These are phyloP conservation scores for Pueraria montana DNA, from an alignment of 306 rosid species.

Conservation along the genomic window DNA sequence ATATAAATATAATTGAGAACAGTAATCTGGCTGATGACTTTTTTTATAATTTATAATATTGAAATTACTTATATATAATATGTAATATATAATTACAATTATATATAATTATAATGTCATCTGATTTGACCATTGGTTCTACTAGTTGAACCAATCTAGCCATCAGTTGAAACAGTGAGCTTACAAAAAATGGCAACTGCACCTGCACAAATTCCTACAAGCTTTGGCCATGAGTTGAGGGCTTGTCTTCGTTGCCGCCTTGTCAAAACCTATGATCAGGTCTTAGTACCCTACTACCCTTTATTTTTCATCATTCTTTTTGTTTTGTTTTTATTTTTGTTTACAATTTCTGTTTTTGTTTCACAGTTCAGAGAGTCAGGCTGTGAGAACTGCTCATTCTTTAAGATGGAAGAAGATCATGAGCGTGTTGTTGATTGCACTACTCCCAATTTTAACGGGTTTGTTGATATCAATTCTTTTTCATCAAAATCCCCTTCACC, in stretches of 20 bases:
- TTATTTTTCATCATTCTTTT: neutral
- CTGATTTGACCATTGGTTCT: neutral
- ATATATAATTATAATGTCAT: neutral
- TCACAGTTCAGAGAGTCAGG: slow-evolving; percentile 88
- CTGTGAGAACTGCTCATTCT: slow-evolving; percentile 94
- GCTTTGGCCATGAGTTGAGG: slow-evolving; percentile 90
- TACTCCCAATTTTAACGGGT: slow-evolving; percentile 98
- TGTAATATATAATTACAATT: neutral
- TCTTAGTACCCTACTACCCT: neutral
- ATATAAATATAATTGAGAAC: too few species aligned
- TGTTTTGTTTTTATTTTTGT: too few species aligned
- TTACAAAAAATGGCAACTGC: slow-evolving; percentile 60
- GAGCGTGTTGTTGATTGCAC: slow-evolving; percentile 92
- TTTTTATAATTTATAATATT: neutral
- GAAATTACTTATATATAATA: too few species aligned
- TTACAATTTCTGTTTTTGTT: slow-evolving; percentile 12
- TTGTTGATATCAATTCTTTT: neutral
- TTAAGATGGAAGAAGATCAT: slow-evolving; percentile 91
- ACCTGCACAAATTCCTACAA: slow-evolving; percentile 93
- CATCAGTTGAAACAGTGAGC: slow-evolving; percentile 13
- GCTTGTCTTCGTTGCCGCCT: slow-evolving; percentile 99
- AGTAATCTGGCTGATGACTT: neutral
- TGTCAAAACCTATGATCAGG: slow-evolving; percentile 99
- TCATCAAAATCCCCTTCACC: neutral
- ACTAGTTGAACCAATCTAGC: neutral